Evolutionary conservation across 495 filamentous ascomycete species (phyloP).

Genomic region (Parachaetomium inaequale): DNA sequence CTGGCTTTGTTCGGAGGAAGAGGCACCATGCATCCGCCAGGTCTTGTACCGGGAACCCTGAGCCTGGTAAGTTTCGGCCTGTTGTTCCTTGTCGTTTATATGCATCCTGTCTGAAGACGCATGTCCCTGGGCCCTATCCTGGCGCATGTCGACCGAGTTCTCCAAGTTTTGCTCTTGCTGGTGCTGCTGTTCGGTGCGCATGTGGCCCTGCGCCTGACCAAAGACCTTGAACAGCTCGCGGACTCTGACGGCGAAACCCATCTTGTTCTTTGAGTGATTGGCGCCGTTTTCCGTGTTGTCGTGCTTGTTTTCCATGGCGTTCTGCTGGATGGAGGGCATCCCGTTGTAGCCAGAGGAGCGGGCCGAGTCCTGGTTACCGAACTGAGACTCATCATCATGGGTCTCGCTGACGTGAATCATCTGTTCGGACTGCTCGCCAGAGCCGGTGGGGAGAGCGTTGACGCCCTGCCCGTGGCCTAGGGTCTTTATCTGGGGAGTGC

Average conservation of each 20-base stretch:
- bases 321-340: background rate
- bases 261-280: background rate
- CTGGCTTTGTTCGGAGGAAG: too few relatives aligned
- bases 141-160: background rate
- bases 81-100: background rate
- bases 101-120: background rate
- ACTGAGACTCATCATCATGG: background rate
- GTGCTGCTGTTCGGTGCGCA: background rate
- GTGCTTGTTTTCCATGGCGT: background rate
- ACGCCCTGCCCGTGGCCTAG: background rate
- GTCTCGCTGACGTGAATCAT: background rate
- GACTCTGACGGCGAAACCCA: background rate
- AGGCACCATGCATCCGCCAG: too few relatives aligned
- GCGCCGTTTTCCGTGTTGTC: background rate
- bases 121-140: background rate
- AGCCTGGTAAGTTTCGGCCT: too few relatives aligned
- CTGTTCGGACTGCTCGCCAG: background rate
- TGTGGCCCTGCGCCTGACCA: background rate
- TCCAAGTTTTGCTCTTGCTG: background rate
- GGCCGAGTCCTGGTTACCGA: background rate
- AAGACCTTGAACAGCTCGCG: background rate
- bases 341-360: background rate
- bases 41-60: too few relatives aligned
- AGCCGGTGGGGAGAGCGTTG: background rate
- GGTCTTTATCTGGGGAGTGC: background rate